phyloP scores from a whole-genome alignment of 2,329 filamentous ascomycete species.

The Arthrobotrys musiformis region DNA sequence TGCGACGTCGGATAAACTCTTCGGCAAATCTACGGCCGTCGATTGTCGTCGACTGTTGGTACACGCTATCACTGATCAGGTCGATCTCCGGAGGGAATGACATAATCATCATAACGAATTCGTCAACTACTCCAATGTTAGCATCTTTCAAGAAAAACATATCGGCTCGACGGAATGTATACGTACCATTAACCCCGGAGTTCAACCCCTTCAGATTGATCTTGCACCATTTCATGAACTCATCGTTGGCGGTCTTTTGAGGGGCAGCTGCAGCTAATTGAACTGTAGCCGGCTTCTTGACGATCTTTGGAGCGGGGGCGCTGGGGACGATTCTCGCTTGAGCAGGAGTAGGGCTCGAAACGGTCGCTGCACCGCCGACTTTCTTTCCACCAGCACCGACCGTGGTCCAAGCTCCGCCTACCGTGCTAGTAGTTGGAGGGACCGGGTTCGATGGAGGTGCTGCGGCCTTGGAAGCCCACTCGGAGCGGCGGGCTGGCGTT shows the following conservation, averaged over 20 bases:
- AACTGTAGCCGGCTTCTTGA: conserved; percentile 63
- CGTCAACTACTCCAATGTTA: conserved; percentile 71
- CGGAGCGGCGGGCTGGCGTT: conserved; percentile 78
- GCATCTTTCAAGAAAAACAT: background rate
- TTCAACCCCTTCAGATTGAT: conserved; percentile 80
- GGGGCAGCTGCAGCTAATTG: conserved; percentile 66
- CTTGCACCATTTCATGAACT: conserved; percentile 93
- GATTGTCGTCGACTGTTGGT: conserved; percentile 85
- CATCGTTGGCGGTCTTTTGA: conserved; percentile 75
- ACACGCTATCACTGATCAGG: conserved; percentile 89
- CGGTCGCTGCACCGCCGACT: conserved; percentile 68
- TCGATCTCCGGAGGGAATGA: conserved; percentile 79
- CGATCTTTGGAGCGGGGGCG: conserved; percentile 45
- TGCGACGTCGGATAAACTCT: conserved; percentile 92
- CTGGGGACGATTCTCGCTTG: conserved; percentile 53
- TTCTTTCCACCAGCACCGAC: conserved; percentile 97
- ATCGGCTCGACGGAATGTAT: background rate
- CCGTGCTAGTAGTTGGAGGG: conserved; percentile 63
- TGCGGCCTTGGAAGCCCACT: conserved; percentile 83
- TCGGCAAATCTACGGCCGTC: conserved; percentile 93
- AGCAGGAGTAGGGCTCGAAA: conserved; percentile 65
- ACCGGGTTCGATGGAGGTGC: conserved; percentile 62
- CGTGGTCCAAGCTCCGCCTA: conserved; percentile 83
- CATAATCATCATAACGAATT: conserved; percentile 80
- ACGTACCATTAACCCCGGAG: conserved; percentile 74